phyloP scores from a whole-genome alignment of 2,329 filamentous ascomycete genomes.

The Xylaria sp. region DNA sequence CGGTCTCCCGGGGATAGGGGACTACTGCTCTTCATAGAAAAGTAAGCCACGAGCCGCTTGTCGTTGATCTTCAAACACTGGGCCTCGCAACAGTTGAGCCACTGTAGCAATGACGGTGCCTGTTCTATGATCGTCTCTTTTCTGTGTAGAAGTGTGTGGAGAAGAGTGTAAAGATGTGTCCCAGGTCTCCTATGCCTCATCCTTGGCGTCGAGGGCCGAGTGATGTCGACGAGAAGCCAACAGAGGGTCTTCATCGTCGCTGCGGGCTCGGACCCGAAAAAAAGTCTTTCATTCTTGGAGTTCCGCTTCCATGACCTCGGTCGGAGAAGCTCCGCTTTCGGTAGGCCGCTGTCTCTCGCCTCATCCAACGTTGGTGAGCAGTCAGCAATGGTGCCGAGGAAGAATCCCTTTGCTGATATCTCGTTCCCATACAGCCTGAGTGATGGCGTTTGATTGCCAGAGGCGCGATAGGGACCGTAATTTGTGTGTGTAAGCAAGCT shows the following conservation, averaged over 20 bases:
- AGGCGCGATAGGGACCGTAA: slow-evolving; percentile 21
- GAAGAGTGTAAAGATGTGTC: slow-evolving; percentile 16
- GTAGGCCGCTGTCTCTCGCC: slow-evolving; percentile 13
- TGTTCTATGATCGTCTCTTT: slow-evolving; percentile 21
- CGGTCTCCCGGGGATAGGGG: slow-evolving; percentile 8
- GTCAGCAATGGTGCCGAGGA: slow-evolving; percentile 16
- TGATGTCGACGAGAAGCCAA: slow-evolving; percentile 27
- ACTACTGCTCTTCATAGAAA: slow-evolving; percentile 12
- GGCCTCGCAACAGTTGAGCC: slow-evolving; percentile 26
- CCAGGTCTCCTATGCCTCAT: slow-evolving; percentile 9
- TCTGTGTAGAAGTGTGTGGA: slow-evolving; percentile 2
- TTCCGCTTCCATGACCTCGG: slow-evolving; percentile 21
- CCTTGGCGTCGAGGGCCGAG: background rate
- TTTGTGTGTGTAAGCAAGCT: slow-evolving; percentile 19
- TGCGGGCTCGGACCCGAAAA: slow-evolving; percentile 10
- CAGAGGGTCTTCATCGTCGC: slow-evolving; percentile 14
- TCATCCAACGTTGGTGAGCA: slow-evolving; percentile 25
- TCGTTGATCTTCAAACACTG: slow-evolving; percentile 19
- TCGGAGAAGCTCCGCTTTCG: slow-evolving; percentile 5
- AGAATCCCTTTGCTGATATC: slow-evolving; percentile 14
- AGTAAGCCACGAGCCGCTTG: slow-evolving; percentile 14
- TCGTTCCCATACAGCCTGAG: slow-evolving; percentile 13
- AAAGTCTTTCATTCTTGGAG: slow-evolving; percentile 10
- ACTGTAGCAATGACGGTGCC: slow-evolving; percentile 12
- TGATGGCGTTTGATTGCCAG: slow-evolving; percentile 11